These are phyloP conservation scores for Periconia sp. DNA, from an alignment of 2,329 filamentous ascomycete species.

Conservation along the genomic window DNA sequence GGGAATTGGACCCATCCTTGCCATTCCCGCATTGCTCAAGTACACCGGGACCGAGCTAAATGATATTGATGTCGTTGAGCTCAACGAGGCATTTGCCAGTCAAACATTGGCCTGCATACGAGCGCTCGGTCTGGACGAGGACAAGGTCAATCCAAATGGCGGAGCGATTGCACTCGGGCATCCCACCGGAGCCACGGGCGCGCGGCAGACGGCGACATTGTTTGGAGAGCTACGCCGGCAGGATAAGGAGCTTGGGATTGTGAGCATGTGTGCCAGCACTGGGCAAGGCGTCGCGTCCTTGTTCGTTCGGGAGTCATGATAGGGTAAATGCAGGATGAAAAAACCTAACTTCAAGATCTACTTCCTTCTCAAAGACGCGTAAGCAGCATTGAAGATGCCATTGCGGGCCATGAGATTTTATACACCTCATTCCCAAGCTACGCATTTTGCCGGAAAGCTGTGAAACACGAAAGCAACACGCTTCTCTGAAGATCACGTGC, in stretches of 20 bases:
- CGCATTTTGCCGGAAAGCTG: no score
- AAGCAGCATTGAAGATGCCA: no score
- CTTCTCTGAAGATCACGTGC: no score
- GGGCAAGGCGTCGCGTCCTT: constrained; percentile 39
- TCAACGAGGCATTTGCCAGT: constrained; percentile 96
- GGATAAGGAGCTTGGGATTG: constrained; percentile 78
- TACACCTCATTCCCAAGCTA: no score
- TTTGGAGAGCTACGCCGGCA: constrained; percentile 70
- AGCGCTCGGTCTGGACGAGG: constrained; percentile 68
- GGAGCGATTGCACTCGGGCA: constrained; percentile 85
- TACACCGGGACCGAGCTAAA: constrained; percentile 77
- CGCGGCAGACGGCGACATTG: constrained; percentile 83
- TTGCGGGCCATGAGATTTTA: no score
- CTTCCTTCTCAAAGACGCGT: no score
- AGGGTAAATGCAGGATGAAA: background rate
- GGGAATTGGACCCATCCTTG: constrained; percentile 82
- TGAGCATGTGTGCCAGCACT: constrained; percentile 76
- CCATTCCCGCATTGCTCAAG: constrained; percentile 79
- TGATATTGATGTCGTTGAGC: constrained; percentile 87
- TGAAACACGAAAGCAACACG: constrained; percentile 4
- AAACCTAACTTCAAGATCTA: no score
- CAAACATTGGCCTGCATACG: constrained; percentile 91
- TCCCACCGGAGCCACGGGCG: constrained; percentile 76
- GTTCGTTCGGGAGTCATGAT: constrained; percentile 35
- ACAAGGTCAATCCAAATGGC: constrained; percentile 81